Evolutionary conservation across 495 filamentous ascomycete genomes (phyloP).

Genomic region (Aspergillus bridgeri): DNA sequence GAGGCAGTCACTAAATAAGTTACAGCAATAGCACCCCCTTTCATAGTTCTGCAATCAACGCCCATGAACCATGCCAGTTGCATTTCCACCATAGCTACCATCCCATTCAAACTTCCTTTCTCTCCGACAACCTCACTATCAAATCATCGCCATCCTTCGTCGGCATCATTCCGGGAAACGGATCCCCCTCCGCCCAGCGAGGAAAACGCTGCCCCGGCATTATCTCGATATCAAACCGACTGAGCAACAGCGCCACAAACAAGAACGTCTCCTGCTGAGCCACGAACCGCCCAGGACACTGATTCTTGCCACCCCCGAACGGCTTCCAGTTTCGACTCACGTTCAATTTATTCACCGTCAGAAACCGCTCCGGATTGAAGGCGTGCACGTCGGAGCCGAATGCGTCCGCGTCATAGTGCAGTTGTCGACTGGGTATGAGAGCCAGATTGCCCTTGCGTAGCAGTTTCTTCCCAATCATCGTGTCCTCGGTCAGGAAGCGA

Average conservation of each 20-base stretch:
- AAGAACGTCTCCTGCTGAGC: background rate
- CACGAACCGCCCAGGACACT: background rate
- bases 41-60: too few relatives aligned
- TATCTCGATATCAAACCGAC: background rate
- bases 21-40: too few relatives aligned
- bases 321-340: background rate
- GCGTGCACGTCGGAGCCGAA: background rate
- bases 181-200: background rate
- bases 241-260: background rate
- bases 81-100: too few relatives aligned
- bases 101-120: too few relatives aligned
- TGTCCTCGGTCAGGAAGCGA: background rate
- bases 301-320: background rate
- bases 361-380: background rate
- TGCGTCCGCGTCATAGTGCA: background rate
- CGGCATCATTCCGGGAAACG: background rate
- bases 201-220: background rate
- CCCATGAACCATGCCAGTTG: background rate
- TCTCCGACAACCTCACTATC: background rate
- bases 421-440: background rate
- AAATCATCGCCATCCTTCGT: constrained; percentile 1
- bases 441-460: background rate
- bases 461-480: background rate
- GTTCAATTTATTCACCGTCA: background rate
- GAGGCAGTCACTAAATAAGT: too few relatives aligned